These are phyloP conservation scores for Pisolithus thermaeus DNA, from an alignment of 1,284 basidiomycete species.

Conservation along the genomic window DNA sequence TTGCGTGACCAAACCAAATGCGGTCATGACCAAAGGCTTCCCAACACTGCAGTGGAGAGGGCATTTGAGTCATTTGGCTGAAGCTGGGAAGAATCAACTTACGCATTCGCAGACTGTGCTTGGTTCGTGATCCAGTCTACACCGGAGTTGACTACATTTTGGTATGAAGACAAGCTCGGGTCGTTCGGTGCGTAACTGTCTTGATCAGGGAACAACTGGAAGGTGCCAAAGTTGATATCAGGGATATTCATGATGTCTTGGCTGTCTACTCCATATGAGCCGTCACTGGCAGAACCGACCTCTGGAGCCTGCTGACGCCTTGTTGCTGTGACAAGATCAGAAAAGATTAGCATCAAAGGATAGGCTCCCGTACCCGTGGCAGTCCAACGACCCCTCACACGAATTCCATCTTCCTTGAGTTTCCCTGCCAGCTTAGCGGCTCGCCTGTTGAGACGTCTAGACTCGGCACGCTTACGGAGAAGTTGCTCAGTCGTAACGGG, in stretches of 20 bases:
- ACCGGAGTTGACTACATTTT: constrained; percentile 46
- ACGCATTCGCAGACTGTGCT: constrained; percentile 39
- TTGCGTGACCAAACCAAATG: constrained; percentile 60
- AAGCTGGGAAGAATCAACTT: constrained; percentile 15
- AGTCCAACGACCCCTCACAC: constrained; percentile 57
- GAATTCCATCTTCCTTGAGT: constrained; percentile 34
- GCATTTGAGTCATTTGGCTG: neutral
- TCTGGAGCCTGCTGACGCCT: constrained; percentile 36
- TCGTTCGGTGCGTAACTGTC: constrained; percentile 43
- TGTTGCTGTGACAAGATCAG: constrained; percentile 30
- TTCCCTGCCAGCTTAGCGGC: constrained; percentile 22
- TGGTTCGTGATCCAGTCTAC: constrained; percentile 51
- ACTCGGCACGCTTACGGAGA: constrained; percentile 41
- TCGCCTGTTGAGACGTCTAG: constrained; percentile 32
- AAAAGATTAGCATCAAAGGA: no score
- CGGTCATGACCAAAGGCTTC: constrained; percentile 52
- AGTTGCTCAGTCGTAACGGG: constrained; percentile 41
- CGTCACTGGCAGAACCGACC: constrained; percentile 49
- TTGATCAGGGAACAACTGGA: constrained; percentile 67
- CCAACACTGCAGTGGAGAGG: constrained; percentile 33
- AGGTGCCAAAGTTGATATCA: constrained; percentile 49
- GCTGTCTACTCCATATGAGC: constrained; percentile 59
- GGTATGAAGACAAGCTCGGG: constrained; percentile 42
- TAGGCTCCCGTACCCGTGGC: constrained; percentile 51
- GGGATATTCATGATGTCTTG: constrained; percentile 58